phyloP scores from a whole-genome alignment of 768 basidiomycete genomes.

The Russula dissimulans region DNA sequence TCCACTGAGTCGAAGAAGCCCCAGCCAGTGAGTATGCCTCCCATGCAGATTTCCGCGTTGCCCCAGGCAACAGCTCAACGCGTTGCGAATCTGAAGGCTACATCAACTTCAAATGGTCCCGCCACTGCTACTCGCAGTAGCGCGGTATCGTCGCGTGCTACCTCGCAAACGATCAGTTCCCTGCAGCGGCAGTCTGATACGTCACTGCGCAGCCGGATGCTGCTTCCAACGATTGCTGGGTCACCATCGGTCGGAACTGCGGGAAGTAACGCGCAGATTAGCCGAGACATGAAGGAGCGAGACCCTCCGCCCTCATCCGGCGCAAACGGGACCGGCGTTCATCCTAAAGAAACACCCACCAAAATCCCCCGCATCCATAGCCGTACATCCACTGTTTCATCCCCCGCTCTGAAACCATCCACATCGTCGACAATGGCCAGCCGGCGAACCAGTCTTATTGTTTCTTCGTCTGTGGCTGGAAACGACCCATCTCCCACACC shows the following conservation, averaged over 20 bases:
- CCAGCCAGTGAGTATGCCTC: conserved; percentile 66
- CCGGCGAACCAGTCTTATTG: conserved; percentile 60
- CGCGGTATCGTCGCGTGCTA: conserved; percentile 49
- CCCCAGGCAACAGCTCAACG: conserved; percentile 76
- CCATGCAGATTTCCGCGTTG: conserved; percentile 83
- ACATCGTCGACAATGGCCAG: conserved; percentile 35
- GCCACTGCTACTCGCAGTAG: conserved; percentile 37
- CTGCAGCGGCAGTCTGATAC: conserved; percentile 83
- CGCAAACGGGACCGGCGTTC: conserved; percentile 40
- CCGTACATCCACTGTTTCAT: conserved; percentile 63
- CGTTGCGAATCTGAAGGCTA: conserved; percentile 69
- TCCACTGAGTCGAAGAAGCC: conserved; percentile 72
- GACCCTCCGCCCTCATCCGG: conserved; percentile 48
- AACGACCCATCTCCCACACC: conserved; percentile 55
- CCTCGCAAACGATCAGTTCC: conserved; percentile 78
- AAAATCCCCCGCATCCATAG: conserved; percentile 93
- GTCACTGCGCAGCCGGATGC: conserved; percentile 64
- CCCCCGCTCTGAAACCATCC: conserved; percentile 59
- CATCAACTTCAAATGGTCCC: conserved; percentile 37
- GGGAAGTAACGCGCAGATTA: conserved; percentile 31
- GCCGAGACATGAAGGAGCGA: conserved; percentile 36
- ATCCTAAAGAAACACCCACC: conserved; percentile 79
- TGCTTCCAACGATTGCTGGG: conserved; percentile 86
- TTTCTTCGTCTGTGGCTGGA: conserved; percentile 40
- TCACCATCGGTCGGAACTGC: conserved; percentile 79